These are phyloP conservation scores for Scheffersomyces quercinus DNA, from an alignment of 1,139 yeast species.

Conservation along the genomic window DNA sequence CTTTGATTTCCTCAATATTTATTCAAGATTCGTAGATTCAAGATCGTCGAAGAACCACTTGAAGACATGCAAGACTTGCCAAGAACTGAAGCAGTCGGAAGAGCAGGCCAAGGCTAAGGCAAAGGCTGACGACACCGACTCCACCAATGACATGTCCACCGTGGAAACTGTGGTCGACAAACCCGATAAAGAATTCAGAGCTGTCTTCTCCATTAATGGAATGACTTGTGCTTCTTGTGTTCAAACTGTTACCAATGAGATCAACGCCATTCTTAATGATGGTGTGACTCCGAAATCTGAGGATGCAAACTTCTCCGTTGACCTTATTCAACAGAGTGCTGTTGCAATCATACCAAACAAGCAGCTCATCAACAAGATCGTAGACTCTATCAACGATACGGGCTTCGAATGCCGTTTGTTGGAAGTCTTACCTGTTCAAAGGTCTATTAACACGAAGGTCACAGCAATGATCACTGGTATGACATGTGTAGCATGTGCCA, in stretches of 20 bases:
- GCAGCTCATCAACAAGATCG: slow-evolving; percentile 51
- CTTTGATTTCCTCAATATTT: slow-evolving; percentile 5
- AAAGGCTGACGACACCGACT: neutral
- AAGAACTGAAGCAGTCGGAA: slow-evolving; percentile 12
- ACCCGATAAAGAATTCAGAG: slow-evolving; percentile 37
- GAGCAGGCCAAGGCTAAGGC: slow-evolving; percentile 3
- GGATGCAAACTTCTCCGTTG: slow-evolving; percentile 39
- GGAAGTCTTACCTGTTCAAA: slow-evolving; percentile 60
- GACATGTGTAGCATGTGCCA: slow-evolving; percentile 73
- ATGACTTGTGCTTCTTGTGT: slow-evolving; percentile 70
- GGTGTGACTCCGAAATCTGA: slow-evolving; percentile 12
- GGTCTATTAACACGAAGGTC: slow-evolving; percentile 49
- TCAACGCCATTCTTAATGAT: slow-evolving; percentile 32
- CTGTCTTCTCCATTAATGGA: slow-evolving; percentile 58
- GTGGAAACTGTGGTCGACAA: slow-evolving; percentile 31
- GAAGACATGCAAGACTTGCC: slow-evolving; percentile 35
- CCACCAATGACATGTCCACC: slow-evolving; percentile 6
- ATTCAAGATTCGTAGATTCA: slow-evolving; percentile 5
- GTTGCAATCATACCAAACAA: slow-evolving; percentile 52
- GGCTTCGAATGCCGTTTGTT: slow-evolving; percentile 61
- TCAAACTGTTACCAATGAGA: slow-evolving; percentile 43
- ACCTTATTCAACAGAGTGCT: slow-evolving; percentile 43
- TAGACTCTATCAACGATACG: slow-evolving; percentile 46
- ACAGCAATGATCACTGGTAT: slow-evolving; percentile 71
- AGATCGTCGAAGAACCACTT: slow-evolving; percentile 24